Conservation (phyloP, 2,329 filamentous ascomycete species). For the Diaporthe sp. region DNA sequence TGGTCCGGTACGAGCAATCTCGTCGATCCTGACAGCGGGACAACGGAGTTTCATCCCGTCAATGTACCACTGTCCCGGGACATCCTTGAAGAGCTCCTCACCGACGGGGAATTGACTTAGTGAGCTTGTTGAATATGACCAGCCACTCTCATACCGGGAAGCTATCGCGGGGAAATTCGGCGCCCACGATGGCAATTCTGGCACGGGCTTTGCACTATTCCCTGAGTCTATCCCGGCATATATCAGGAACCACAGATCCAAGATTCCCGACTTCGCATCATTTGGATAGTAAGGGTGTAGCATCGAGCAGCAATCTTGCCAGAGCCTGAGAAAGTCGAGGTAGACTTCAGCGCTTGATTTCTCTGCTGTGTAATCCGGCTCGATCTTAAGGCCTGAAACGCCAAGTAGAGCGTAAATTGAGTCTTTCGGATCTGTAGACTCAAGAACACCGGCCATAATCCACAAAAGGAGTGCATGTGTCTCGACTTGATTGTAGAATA, state of each 20-base stretch:
- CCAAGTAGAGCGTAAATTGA: background rate
- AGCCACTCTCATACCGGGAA: background rate
- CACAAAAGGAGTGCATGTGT: background rate
- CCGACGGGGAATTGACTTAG: background rate
- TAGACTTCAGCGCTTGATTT: background rate
- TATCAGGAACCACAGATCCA: slow-evolving; percentile 1
- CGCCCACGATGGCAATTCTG: background rate
- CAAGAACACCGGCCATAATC: background rate
- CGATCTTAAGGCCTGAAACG: background rate
- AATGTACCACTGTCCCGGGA: background rate
- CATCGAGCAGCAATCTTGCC: background rate
- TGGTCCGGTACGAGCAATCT: background rate
- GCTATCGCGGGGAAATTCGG: background rate
- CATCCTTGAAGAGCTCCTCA: background rate
- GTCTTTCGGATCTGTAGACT: background rate
- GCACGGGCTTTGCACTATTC: background rate
- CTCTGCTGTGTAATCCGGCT: background rate
- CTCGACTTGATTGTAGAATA: background rate
- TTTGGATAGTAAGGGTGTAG: background rate
- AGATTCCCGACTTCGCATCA: background rate
- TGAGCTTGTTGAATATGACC: background rate
- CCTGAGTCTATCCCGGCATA: background rate
- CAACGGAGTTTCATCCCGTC: background rate
- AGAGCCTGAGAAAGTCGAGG: background rate
- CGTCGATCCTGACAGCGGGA: background rate